Conservation (phyloP, 495 filamentous ascomycete species). For the Monascus purpureus region DNA sequence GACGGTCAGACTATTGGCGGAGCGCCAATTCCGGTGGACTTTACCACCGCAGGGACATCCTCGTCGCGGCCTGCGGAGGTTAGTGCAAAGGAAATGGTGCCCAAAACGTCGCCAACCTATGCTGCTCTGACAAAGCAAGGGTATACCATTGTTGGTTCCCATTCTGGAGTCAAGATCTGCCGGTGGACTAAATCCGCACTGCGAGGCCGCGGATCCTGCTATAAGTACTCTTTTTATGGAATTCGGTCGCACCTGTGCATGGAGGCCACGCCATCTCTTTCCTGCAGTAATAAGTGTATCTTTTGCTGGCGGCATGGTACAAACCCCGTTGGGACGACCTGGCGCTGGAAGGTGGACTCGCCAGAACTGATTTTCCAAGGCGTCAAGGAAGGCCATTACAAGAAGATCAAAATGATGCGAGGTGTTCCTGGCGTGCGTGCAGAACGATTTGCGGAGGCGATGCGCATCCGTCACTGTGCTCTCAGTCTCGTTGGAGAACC, state of each 20-base stretch:
- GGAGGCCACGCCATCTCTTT: slow-evolving; percentile 91
- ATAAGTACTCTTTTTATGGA: slow-evolving; percentile 94
- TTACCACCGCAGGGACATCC: slow-evolving; percentile 52
- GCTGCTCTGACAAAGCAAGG: slow-evolving; percentile 86
- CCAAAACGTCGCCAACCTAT: slow-evolving; percentile 76
- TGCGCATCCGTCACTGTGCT: slow-evolving; percentile 86
- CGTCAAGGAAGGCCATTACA: slow-evolving; percentile 81
- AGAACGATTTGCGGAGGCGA: slow-evolving; percentile 82
- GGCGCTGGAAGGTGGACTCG: slow-evolving; percentile 89
- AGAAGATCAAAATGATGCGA: slow-evolving; percentile 94
- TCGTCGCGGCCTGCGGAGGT: slow-evolving; percentile 23
- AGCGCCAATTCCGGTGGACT: slow-evolving; percentile 64
- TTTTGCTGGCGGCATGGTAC: slow-evolving; percentile 98
- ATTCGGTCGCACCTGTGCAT: slow-evolving; percentile 93
- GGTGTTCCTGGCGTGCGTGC: slow-evolving; percentile 86
- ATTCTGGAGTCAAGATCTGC: slow-evolving; percentile 95
- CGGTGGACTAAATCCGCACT: slow-evolving; percentile 97
- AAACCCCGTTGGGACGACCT: slow-evolving; percentile 89
- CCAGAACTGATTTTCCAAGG: slow-evolving; percentile 80
- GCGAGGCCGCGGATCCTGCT: slow-evolving; percentile 89
- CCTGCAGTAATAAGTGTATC: slow-evolving; percentile 95
- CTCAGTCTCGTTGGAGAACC: slow-evolving; percentile 86
- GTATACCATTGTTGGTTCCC: slow-evolving; percentile 86
- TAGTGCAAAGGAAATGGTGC: slow-evolving; percentile 79
- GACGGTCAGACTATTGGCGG: slow-evolving; percentile 18